phyloP scores from a whole-genome alignment of 768 basidiomycete genomes.

The Suillus cothurnatus region DNA sequence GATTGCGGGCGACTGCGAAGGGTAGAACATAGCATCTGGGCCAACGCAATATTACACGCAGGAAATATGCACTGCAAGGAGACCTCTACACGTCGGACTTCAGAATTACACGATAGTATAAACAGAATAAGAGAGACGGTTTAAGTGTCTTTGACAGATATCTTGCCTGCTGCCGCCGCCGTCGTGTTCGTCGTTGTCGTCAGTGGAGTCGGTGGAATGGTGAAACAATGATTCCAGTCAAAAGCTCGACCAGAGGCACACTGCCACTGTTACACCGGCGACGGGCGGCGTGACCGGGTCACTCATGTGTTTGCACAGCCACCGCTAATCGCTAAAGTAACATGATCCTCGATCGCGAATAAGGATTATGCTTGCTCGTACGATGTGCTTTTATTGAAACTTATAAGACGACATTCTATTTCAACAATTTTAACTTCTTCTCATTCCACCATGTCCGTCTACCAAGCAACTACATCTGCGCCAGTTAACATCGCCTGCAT shows the following conservation, averaged over 20 bases:
- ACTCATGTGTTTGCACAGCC: slow-evolving; percentile 21
- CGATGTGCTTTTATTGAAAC: slow-evolving; percentile 13
- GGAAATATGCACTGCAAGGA: slow-evolving; percentile 1
- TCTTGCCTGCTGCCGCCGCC: slow-evolving; percentile 17
- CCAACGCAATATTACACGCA: slow-evolving; percentile 10
- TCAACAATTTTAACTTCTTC: neutral
- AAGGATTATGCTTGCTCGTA: slow-evolving; percentile 11
- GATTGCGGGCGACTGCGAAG: slow-evolving; percentile 82
- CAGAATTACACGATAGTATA: slow-evolving; percentile 1
- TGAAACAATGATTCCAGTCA: neutral
- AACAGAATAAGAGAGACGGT: slow-evolving; percentile 18
- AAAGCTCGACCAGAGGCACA: slow-evolving; percentile 14
- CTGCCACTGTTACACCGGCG: neutral
- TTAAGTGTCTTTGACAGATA: slow-evolving; percentile 17
- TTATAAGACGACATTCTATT: slow-evolving; percentile 11
- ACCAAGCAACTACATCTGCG: slow-evolving; percentile 88
- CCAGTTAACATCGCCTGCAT: slow-evolving; percentile 99
- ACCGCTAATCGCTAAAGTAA: slow-evolving; percentile 11
- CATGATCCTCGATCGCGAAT: slow-evolving; percentile 8
- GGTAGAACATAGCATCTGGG: slow-evolving; percentile 75
- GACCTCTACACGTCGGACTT: slow-evolving; percentile 5
- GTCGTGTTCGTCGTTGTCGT: slow-evolving; percentile 20
- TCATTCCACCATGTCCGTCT: slow-evolving; percentile 51
- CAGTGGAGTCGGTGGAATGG: neutral
- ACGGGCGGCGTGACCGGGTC: slow-evolving; percentile 11